phyloP scores from a whole-genome alignment of 2,329 filamentous ascomycete species.

The Byssochlamys sp. region DNA sequence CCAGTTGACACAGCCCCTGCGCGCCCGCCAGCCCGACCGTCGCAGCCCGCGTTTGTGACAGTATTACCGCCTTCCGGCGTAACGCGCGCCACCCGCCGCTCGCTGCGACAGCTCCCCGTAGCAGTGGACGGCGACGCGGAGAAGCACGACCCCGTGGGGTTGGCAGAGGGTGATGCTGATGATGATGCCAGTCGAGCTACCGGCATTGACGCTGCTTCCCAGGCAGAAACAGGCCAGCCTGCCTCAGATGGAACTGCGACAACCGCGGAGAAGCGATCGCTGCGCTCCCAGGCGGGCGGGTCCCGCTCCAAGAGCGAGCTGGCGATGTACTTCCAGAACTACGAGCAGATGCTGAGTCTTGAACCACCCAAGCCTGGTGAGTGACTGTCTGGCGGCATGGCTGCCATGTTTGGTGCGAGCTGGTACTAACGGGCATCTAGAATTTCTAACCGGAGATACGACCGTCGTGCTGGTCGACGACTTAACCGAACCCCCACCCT shows the following conservation, averaged over 20 bases:
- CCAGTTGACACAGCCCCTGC: conserved; percentile 6
- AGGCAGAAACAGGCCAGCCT: conserved; percentile 1
- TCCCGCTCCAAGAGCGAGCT: conserved; percentile 84
- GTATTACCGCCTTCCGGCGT: conserved; percentile 6
- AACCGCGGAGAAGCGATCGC: conserved; percentile 55
- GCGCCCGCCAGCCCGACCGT: neutral
- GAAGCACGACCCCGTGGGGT: neutral
- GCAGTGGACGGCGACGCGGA: conserved; percentile 5
- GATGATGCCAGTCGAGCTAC: neutral
- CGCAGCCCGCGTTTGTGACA: neutral
- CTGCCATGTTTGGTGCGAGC: neutral
- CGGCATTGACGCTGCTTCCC: neutral
- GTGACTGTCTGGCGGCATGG: conserved; percentile 2
- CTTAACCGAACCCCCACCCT: conserved; percentile 27
- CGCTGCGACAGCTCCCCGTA: conserved; percentile 1
- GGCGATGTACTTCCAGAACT: conserved; percentile 81
- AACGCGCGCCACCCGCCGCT: conserved; percentile 10
- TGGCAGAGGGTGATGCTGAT: neutral
- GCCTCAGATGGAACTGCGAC: conserved; percentile 2
- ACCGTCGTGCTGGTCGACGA: conserved; percentile 62
- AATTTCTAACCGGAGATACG: conserved; percentile 63
- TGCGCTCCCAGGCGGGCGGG: conserved; percentile 74
- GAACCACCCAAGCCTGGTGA: conserved; percentile 67
- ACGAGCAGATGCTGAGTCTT: conserved; percentile 86
- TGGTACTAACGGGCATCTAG: conserved; percentile 35